These are phyloP conservation scores for Cicer cuneatum DNA, from an alignment of 306 rosid species.

Conservation along the genomic window DNA sequence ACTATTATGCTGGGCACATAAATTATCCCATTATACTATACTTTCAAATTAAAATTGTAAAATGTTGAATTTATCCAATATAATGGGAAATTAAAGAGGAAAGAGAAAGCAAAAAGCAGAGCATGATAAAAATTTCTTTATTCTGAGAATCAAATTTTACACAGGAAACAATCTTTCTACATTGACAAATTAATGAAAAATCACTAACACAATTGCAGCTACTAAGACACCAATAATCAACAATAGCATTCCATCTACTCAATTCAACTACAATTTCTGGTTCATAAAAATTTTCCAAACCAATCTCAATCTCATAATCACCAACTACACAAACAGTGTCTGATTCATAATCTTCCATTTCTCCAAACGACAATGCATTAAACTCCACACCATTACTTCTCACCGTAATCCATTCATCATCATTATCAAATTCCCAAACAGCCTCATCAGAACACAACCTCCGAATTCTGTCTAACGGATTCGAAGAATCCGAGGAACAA, in stretches of 20 bases:
- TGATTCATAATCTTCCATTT: constrained; percentile 10
- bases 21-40: neutral
- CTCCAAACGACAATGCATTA: constrained; percentile 28
- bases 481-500: constrained; percentile 37
- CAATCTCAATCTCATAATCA: constrained; percentile 8
- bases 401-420: constrained; percentile 69
- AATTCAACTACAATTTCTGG: constrained; percentile 15
- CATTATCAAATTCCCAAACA: constrained; percentile 52
- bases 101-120: constrained; percentile 6
- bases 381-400: constrained; percentile 52
- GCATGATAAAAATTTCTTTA: constrained; percentile 29
- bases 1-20: neutral
- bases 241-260: constrained; percentile 23
- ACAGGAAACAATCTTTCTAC: constrained; percentile 18
- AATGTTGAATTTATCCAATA: neutral
- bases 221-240: constrained; percentile 30
- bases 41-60: neutral
- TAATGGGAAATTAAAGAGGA: constrained; percentile 24
- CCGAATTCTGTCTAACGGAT: constrained; percentile 54
- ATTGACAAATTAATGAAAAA: constrained; percentile 25
- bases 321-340: constrained; percentile 7
- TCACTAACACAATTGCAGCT: constrained; percentile 1
- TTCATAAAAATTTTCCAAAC: constrained; percentile 33
- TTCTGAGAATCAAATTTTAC: constrained; percentile 35
- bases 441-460: constrained; percentile 47